These are phyloP conservation scores for Cutaneotrichosporon cyanovorans DNA, from an alignment of 1,284 basidiomycete genomes.

Conservation along the genomic window DNA sequence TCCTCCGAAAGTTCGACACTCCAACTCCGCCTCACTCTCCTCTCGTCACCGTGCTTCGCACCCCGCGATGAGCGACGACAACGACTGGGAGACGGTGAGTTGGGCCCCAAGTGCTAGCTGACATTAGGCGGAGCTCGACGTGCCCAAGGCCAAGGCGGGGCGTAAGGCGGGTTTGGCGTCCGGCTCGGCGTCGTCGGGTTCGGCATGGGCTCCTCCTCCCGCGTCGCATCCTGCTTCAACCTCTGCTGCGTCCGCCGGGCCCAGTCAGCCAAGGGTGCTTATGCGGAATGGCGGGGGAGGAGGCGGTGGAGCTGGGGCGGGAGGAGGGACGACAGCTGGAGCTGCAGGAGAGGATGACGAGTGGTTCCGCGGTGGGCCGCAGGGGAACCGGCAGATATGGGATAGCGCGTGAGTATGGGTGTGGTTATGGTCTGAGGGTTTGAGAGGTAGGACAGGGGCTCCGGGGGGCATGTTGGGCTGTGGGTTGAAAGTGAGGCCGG, in stretches of 20 bases:
- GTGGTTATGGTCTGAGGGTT: background rate
- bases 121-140: background rate
- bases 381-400: conserved; percentile 19
- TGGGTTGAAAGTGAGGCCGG: no score
- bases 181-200: background rate
- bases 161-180: no score
- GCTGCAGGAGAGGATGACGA: conserved; percentile 10
- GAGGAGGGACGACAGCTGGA: background rate
- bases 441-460: no score
- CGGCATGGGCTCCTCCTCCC: background rate
- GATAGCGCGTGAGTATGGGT: conserved; percentile 17
- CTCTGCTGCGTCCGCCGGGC: background rate
- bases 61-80: conserved; percentile 2
- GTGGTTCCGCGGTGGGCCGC: conserved; percentile 13
- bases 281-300: background rate
- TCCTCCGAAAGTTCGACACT: no score
- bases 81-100: conserved; percentile 16
- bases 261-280: background rate
- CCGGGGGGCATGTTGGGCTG: background rate
- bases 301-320: background rate
- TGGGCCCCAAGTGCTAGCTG: background rate
- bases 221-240: background rate
- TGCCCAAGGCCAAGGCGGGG: background rate
- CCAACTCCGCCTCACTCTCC: background rate
- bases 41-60: background rate